Conservation (phyloP, 129 eudicot species). For the Sambucus nigra region DNA sequence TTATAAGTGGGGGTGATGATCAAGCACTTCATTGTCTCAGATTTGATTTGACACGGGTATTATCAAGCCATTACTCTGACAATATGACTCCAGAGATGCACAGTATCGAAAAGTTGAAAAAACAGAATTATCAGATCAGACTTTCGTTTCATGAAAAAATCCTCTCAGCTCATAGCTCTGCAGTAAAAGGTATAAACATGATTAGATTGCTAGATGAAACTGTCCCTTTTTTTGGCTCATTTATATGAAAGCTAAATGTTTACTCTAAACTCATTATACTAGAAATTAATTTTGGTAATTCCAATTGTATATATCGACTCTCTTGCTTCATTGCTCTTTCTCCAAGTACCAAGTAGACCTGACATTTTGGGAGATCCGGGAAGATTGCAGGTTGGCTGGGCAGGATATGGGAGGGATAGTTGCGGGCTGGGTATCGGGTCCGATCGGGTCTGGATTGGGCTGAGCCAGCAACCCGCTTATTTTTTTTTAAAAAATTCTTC, state of each 20-base stretch:
- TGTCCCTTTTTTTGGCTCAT: background rate
- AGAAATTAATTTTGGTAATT: background rate
- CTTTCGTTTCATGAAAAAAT: conserved; percentile 33
- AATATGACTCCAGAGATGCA: conserved; percentile 9
- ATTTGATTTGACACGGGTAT: conserved; percentile 27
- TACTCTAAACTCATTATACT: background rate
- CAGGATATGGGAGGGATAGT: too few relatives aligned
- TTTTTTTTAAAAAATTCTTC: too few relatives aligned
- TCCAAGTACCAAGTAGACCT: too few relatives aligned
- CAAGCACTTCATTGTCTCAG: conserved; percentile 64
- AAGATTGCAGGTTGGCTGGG: too few relatives aligned
- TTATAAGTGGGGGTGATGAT: conserved; percentile 94
- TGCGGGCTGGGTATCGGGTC: too few relatives aligned
- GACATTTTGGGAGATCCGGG: too few relatives aligned
- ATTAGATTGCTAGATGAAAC: background rate
- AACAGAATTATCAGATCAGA: conserved; percentile 31
- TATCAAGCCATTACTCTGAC: conserved; percentile 7
- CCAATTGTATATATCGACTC: background rate
- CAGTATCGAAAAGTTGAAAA: conserved; percentile 2
- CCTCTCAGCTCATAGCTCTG: conserved; percentile 83
- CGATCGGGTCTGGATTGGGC: too few relatives aligned
- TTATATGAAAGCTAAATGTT: background rate
- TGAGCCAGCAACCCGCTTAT: too few relatives aligned
- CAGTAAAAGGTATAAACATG: conserved; percentile 60
- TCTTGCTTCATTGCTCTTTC: background rate